Evolutionary conservation across 192 early-diverging fungal genomes (phyloP), one percentile per base, ranked within the genome.

Genomic region (Geranomyces variabilis): DNA sequence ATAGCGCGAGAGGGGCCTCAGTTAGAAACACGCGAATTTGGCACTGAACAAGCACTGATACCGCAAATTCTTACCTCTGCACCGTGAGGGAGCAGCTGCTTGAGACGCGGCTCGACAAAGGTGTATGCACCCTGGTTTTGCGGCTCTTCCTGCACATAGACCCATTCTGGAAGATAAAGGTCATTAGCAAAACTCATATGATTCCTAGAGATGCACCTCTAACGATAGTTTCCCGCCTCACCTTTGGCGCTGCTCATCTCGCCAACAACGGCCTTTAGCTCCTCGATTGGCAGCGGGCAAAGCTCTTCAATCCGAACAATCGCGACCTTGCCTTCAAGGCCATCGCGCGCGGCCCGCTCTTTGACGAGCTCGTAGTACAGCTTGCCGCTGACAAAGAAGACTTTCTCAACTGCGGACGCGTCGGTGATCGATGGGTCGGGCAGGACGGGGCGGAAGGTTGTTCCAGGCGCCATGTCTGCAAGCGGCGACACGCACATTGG

Each of bases 291-390:
- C 87, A 97, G 94, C 17, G 96, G 96, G 60, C 89, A 89, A 36
- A 98, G 66, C 79, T 98, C 96, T 81, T 98, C 96, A 29, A 98
- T 48, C 64, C 95, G 80, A 28, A 97, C 84, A 80, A 98, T 79
- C 0, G 94, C 93, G 47, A 98, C 86, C 63, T 74, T 77, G 58
- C 84, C 75, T 31, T 84, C 79, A 56, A 68, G 29, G 14, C 55
- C 72, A 36, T 81, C 84, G 47, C 83, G 86, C 24, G 68, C 75
- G 30, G 81, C 78, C 70, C 93, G 87, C 69, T 93, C 90, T 76
- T 93, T 95, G 10, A 87, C 82, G 9, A 98, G 81, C 69, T 98
- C 95, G 69, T 97, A 98, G 73, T 94, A 97, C 33, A 96, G 71
- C 81, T 95, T 96, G 49, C 96, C 96, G 30, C 90, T 88, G 45